phyloP scores from a whole-genome alignment of 2,329 filamentous ascomycete species.

The Ceratocystis diversiconidia region DNA sequence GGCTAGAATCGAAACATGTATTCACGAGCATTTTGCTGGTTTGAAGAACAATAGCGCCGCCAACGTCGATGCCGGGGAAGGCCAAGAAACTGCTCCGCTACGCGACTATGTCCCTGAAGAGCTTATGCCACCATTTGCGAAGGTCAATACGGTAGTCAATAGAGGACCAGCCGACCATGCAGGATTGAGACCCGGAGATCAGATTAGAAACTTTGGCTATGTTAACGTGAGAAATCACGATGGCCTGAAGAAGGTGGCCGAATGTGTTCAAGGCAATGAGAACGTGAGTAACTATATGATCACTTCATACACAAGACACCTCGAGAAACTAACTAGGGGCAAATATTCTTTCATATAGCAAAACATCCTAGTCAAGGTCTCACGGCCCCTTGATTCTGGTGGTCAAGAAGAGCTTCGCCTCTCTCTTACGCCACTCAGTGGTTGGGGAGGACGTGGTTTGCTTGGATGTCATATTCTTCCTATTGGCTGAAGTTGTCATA shows the following conservation, averaged over 20 bases:
- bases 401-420: slow-evolving; percentile 48
- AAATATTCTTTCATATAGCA: slow-evolving; percentile 33
- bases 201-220: slow-evolving; percentile 71
- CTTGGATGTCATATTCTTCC: slow-evolving; percentile 84
- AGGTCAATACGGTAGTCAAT: slow-evolving; percentile 67
- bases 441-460: slow-evolving; percentile 84
- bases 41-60: background rate
- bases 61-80: background rate
- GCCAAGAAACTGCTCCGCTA: background rate
- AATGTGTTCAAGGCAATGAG: slow-evolving; percentile 79
- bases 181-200: slow-evolving; percentile 66
- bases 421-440: slow-evolving; percentile 56
- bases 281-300: slow-evolving; percentile 47
- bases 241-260: slow-evolving; percentile 68
- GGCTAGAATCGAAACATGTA: slow-evolving; percentile 62
- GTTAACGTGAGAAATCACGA: slow-evolving; percentile 79
- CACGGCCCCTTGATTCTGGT: slow-evolving; percentile 32
- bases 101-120: slow-evolving; percentile 14
- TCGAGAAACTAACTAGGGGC: background rate
- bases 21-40: slow-evolving; percentile 79
- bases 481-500: slow-evolving; percentile 25
- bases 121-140: slow-evolving; percentile 56
- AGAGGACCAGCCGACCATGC: slow-evolving; percentile 71
- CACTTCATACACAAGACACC: background rate
- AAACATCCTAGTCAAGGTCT: slow-evolving; percentile 54